phyloP scores from a whole-genome alignment of 441 rosid genomes.

The Brassica balearica region DNA sequence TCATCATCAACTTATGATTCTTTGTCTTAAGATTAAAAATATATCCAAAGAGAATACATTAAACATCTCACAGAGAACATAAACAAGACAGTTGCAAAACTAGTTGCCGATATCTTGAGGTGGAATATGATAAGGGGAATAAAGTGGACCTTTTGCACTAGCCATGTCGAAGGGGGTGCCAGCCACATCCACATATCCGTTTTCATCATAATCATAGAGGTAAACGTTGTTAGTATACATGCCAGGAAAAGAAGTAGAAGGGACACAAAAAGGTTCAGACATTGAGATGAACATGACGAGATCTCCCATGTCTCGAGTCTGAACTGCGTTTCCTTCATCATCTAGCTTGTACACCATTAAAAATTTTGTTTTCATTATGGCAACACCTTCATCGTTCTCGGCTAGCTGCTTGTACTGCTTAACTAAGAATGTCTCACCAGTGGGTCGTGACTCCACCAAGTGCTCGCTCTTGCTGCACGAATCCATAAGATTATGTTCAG shows the following conservation, averaged over 20 bases:
- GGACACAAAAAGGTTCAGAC: too few species aligned
- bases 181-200: not conserved
- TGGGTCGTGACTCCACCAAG: constrained; percentile 14
- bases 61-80: not conserved
- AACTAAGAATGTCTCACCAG: not conserved
- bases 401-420: too few species aligned
- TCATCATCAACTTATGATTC: not conserved
- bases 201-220: not conserved
- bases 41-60: not conserved
- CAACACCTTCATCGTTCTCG: too few species aligned
- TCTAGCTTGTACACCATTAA: too few species aligned
- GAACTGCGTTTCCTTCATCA: too few species aligned
- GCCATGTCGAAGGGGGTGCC: not conserved
- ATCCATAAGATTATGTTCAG: not conserved
- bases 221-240: too few species aligned
- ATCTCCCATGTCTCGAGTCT: too few species aligned
- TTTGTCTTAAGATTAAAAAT: constrained; percentile 1
- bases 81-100: not conserved
- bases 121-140: constrained; percentile 3
- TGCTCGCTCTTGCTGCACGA: constrained; percentile 1
- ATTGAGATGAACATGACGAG: too few species aligned
- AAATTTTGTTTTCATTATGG: too few species aligned
- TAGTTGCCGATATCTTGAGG: constrained; percentile 2
- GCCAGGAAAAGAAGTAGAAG: too few species aligned
- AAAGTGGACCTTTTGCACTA: not conserved